phyloP scores from a whole-genome alignment of 192 early-diverging fungal species.

The Spizellomyces sp. region DNA sequence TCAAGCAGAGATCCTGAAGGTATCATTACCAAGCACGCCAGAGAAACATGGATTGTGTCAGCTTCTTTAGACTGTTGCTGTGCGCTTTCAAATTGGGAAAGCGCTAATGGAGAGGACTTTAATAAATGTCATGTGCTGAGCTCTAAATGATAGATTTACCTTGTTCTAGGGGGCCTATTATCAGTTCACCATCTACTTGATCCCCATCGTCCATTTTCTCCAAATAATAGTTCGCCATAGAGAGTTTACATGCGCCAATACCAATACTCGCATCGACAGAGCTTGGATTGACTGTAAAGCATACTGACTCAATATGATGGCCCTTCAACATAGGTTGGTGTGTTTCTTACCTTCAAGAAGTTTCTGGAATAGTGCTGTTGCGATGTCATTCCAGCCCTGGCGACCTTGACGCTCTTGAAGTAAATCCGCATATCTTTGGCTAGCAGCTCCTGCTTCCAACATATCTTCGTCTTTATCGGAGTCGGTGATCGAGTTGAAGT shows the following conservation, averaged over 20 bases:
- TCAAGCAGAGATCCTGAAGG: slow-evolving; percentile 3
- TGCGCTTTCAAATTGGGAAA: too few species aligned
- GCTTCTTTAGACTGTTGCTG: neutral
- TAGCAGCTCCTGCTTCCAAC: slow-evolving; percentile 11
- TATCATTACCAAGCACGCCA: neutral
- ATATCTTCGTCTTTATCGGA: neutral
- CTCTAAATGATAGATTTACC: too few species aligned
- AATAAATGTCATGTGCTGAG: too few species aligned
- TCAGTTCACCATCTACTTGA: neutral
- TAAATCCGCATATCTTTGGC: slow-evolving; percentile 25
- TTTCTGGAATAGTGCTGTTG: slow-evolving; percentile 14
- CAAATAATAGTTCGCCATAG: slow-evolving; percentile 15
- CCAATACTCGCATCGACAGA: slow-evolving; percentile 20
- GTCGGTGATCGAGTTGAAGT: neutral
- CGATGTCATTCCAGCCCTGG: slow-evolving; percentile 16
- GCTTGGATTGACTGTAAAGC: neutral
- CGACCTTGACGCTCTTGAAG: neutral
- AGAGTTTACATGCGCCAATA: slow-evolving; percentile 18
- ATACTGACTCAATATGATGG: too few species aligned
- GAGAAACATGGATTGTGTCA: neutral
- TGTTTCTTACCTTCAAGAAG: neutral
- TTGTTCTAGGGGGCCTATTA: neutral
- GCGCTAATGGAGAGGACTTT: too few species aligned
- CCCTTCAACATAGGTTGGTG: too few species aligned
- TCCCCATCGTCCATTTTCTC: slow-evolving; percentile 15